Conservation (phyloP, 208 protist species). For the Angomonas deanei region DNA sequence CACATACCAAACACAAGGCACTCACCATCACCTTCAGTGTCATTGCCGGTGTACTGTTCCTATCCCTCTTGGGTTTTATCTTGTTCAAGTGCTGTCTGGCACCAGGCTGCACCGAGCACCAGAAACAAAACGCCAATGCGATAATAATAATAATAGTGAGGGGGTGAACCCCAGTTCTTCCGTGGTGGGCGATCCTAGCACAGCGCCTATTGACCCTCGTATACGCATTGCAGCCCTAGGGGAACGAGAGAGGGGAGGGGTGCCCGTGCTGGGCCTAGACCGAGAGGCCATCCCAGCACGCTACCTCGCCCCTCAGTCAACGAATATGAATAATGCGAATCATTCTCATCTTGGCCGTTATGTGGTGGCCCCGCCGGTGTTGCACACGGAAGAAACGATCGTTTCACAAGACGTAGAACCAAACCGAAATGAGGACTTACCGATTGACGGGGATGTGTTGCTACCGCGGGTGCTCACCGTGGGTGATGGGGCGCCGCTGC, state of each 20-base stretch:
- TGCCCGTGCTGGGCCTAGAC: neutral
- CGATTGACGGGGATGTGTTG: neutral
- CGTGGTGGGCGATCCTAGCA: neutral
- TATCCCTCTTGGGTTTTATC: neutral
- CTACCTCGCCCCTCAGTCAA: too few relatives aligned
- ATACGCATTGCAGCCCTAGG: neutral
- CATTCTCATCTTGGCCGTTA: too few relatives aligned
- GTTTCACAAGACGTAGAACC: too few relatives aligned
- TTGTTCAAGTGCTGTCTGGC: neutral
- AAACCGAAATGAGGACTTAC: too few relatives aligned
- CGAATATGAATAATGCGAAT: too few relatives aligned
- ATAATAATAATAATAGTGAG: too few relatives aligned
- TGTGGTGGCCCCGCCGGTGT: too few relatives aligned
- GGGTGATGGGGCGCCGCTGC: neutral
- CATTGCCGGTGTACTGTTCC: neutral
- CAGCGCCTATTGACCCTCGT: neutral
- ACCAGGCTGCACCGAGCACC: too few relatives aligned
- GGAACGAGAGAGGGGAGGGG: neutral
- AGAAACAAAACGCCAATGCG: too few relatives aligned
- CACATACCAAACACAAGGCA: neutral
- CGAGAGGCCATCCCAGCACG: too few relatives aligned
- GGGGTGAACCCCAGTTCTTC: too few relatives aligned
- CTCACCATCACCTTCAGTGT: neutral
- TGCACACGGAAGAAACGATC: too few relatives aligned
- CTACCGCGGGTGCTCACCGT: neutral